These are phyloP conservation scores for Heliosperma pusillum DNA, from an alignment of 148 eudicot genomes.

Conservation along the genomic window DNA sequence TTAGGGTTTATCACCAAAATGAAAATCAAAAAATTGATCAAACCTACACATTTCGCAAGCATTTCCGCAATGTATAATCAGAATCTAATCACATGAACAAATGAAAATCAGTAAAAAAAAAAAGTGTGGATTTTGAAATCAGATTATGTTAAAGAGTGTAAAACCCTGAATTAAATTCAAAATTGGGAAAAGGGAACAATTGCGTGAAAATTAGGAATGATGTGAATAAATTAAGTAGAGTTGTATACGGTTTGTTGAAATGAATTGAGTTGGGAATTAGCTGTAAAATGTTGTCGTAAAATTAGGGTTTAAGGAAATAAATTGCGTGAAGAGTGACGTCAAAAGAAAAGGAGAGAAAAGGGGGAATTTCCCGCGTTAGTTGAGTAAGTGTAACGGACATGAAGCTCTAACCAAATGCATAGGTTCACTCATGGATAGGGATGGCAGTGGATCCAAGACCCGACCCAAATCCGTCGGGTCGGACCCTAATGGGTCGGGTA, in stretches of 20 bases:
- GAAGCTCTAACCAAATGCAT: background rate
- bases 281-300: background rate
- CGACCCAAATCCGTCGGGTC: no score
- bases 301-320: background rate
- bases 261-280: background rate
- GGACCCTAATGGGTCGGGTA: no score
- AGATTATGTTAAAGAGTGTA: background rate
- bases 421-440: no score
- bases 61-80: constrained; percentile 10
- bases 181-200: background rate
- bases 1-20: constrained; percentile 10
- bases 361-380: background rate
- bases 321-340: no score
- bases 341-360: background rate
- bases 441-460: no score
- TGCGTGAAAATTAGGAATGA: background rate
- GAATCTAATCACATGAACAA: background rate
- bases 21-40: background rate
- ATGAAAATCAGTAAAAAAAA: background rate
- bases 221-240: background rate
- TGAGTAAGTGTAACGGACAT: background rate
- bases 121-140: background rate
- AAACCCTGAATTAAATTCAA: constrained; percentile 11
- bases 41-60: background rate
- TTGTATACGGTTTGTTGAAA: background rate